A percentile compares a stretch with the other conserved stretches of the same genome.
phyloP scores from a whole-genome alignment of 2,329 filamentous ascomycete genomes.

The Cyclaneusma minus region DNA sequence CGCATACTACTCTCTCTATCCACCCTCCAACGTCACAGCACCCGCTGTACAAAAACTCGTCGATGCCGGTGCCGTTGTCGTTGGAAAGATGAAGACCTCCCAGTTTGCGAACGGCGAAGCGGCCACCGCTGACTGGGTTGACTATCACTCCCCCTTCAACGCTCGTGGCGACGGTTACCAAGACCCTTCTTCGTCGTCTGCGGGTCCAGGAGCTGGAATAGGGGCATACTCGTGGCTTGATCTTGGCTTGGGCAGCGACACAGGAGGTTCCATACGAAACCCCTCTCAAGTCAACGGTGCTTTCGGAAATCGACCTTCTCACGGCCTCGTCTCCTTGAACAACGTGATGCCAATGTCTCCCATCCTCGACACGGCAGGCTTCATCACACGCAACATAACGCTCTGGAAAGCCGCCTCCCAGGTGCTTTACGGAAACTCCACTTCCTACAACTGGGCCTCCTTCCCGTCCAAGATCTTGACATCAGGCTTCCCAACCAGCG shows the following conservation, averaged over 20 bases:
- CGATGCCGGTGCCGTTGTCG: constrained; percentile 39
- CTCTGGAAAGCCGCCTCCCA: constrained; percentile 26
- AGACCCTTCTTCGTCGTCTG: constrained; percentile 29
- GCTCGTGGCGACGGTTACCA: constrained; percentile 31
- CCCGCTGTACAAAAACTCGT: constrained; percentile 37
- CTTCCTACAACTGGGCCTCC: constrained; percentile 17
- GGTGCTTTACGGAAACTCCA: constrained; percentile 29
- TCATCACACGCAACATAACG: constrained; percentile 27
- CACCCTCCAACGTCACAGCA: constrained; percentile 27
- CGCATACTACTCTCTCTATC: constrained; percentile 38
- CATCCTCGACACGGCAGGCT: constrained; percentile 28
- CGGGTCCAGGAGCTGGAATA: constrained; percentile 26
- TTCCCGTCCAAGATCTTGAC: constrained; percentile 27
- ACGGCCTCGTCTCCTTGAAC: constrained; percentile 28
- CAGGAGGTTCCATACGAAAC: constrained; percentile 31
- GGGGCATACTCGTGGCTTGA: constrained; percentile 32
- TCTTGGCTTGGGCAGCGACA: constrained; percentile 31
- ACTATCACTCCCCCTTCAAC: constrained; percentile 24
- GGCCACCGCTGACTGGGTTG: constrained; percentile 34
- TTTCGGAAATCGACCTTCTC: constrained; percentile 32
- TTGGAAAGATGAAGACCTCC: constrained; percentile 36
- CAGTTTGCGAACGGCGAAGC: constrained; percentile 25
- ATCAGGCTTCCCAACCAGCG: constrained; percentile 24
- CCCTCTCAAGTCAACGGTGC: constrained; percentile 31
- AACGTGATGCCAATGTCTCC: constrained; percentile 32